Conservation (phyloP, 768 basidiomycete genomes). For the Lactarius hengduanensis region DNA sequence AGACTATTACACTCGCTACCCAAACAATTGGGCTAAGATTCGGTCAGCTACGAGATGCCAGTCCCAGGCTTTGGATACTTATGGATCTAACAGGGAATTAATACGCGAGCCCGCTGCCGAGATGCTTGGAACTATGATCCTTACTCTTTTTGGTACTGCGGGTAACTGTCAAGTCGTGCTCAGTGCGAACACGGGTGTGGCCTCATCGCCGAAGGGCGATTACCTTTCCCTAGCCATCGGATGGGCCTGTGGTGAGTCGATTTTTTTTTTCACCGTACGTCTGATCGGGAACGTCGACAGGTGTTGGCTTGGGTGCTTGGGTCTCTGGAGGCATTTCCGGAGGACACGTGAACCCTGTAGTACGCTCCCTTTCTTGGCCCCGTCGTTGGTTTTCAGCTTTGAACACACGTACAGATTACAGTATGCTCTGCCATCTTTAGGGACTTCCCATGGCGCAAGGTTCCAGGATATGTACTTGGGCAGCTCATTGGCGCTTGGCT, state of each 20-base stretch:
- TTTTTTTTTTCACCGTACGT: background rate
- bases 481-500: constrained; percentile 61
- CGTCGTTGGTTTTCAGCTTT: background rate
- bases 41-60: constrained; percentile 18
- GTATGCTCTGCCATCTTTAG: constrained; percentile 66
- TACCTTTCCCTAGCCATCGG: constrained; percentile 27
- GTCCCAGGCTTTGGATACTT: background rate
- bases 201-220: constrained; percentile 31
- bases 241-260: constrained; percentile 30
- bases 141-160: constrained; percentile 30
- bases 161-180: constrained; percentile 32
- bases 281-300: constrained; percentile 31
- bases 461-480: constrained; percentile 63
- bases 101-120: constrained; percentile 33
- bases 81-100: background rate
- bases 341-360: constrained; percentile 52
- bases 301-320: constrained; percentile 68
- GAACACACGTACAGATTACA: constrained; percentile 49
- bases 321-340: constrained; percentile 64
- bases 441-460: constrained; percentile 78
- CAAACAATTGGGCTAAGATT: constrained; percentile 30
- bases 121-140: constrained; percentile 33
- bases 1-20: constrained; percentile 23
- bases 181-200: constrained; percentile 26
- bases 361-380: background rate